Conservation (phyloP, 1,284 basidiomycete species). For the Uromyces viciae-fabae region DNA sequence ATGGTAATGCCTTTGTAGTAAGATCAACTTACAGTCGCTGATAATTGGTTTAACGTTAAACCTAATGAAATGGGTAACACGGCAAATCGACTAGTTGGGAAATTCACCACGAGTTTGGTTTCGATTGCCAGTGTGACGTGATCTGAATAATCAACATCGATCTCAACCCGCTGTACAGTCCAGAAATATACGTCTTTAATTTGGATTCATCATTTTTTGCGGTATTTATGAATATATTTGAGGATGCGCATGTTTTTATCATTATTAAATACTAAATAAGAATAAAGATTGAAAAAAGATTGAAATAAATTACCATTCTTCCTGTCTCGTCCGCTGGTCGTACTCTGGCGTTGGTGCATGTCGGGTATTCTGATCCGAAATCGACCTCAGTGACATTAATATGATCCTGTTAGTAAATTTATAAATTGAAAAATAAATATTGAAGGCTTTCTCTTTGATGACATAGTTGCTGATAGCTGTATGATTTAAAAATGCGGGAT, state of each 20-base stretch:
- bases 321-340: slow-evolving; percentile 60
- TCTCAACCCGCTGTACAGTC: slow-evolving; percentile 58
- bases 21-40: slow-evolving; percentile 60
- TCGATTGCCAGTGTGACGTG: slow-evolving; percentile 59
- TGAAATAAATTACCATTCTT: slow-evolving; percentile 55
- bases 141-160: slow-evolving; percentile 62
- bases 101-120: slow-evolving; percentile 62
- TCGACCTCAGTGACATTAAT: slow-evolving; percentile 61
- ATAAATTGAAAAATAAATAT: background rate
- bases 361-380: slow-evolving; percentile 59
- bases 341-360: slow-evolving; percentile 60
- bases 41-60: slow-evolving; percentile 60
- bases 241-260: no score
- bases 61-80: slow-evolving; percentile 61
- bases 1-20: background rate
- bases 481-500: background rate
- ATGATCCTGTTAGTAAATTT: slow-evolving; percentile 54
- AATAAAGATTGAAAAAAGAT: background rate
- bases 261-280: no score
- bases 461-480: background rate
- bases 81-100: slow-evolving; percentile 61
- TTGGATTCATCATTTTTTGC: background rate
- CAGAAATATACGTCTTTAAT: background rate
- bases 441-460: background rate
- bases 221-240: background rate